Evolutionary conservation across 1,139 yeast species (phyloP).

Genomic region (Trichomonascaceae sp.): DNA sequence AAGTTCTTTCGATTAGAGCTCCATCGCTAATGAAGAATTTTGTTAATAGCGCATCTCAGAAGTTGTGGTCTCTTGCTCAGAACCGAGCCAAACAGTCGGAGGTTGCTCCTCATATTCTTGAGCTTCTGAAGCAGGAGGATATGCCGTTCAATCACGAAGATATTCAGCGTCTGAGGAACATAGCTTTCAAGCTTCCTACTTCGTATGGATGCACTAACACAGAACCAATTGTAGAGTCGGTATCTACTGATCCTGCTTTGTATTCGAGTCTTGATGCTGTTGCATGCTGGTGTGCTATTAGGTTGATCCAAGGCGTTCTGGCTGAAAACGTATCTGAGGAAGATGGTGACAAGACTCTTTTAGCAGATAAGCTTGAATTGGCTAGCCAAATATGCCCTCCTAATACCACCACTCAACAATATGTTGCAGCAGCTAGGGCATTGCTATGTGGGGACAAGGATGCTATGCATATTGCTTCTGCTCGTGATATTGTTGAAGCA

Average conservation of each 20-base stretch:
- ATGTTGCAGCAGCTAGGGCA: conserved; percentile 30
- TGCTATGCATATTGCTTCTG: neutral
- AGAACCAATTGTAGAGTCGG: conserved; percentile 25
- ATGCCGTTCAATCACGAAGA: conserved; percentile 7
- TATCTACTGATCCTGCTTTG: conserved; percentile 24
- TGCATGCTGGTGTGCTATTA: conserved; percentile 30
- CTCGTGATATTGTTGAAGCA: conserved; percentile 3
- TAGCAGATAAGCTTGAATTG: conserved; percentile 18
- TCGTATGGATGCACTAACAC: conserved; percentile 17
- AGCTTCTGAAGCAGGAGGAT: conserved; percentile 10
- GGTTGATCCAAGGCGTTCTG: conserved; percentile 24
- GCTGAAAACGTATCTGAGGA: conserved; percentile 15
- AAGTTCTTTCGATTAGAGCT: conserved; percentile 17
- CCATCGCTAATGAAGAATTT: conserved; percentile 11
- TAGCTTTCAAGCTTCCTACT: conserved; percentile 20
- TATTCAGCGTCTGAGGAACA: conserved; percentile 21
- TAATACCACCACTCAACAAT: conserved; percentile 25
- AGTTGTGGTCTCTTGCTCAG: conserved; percentile 25
- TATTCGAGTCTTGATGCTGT: conserved; percentile 28
- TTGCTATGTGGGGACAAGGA: conserved; percentile 24
- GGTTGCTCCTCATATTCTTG: conserved; percentile 18
- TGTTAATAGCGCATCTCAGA: conserved; percentile 12
- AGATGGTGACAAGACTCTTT: conserved; percentile 17
- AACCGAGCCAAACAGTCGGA: conserved; percentile 7
- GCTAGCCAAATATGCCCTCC: conserved; percentile 29